These are phyloP conservation scores for Ilex aquifolium DNA, from an alignment of 257 asterid genomes.

Conservation along the genomic window DNA sequence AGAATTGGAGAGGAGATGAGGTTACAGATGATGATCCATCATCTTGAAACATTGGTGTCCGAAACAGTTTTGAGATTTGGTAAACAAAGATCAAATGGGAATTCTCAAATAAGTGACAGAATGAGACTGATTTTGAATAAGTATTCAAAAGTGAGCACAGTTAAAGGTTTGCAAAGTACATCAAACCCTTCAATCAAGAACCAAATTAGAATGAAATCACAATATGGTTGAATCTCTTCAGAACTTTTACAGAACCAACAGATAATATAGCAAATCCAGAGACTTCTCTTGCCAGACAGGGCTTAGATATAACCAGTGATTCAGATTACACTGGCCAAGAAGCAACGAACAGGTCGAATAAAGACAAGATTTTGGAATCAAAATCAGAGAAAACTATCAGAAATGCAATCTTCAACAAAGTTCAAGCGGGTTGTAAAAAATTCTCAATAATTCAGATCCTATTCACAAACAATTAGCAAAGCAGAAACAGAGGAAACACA, in stretches of 20 bases:
- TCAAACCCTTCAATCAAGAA: constrained; percentile 1
- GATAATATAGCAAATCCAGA: no score
- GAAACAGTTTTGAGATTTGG: no score
- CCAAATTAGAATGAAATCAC: not conserved
- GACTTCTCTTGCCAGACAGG: no score
- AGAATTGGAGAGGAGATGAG: constrained; percentile 59
- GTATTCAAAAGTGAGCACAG: no score
- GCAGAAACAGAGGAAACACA: not conserved
- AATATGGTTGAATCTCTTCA: no score
- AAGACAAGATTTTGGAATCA: not conserved
- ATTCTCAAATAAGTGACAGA: no score
- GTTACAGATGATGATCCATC: constrained; percentile 87
- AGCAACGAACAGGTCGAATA: not conserved
- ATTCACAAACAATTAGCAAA: not conserved
- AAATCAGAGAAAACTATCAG: not conserved
- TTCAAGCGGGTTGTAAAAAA: no score
- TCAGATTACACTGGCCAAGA: not conserved
- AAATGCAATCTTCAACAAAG: not conserved
- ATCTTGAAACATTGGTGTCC: constrained; percentile 66
- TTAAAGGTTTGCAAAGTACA: not conserved
- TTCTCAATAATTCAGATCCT: no score
- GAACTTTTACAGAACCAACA: no score
- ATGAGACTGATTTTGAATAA: no score
- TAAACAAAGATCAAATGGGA: no score
- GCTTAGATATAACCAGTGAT: not conserved